These are phyloP conservation scores for Bacidia rubella DNA, from an alignment of 495 filamentous ascomycete genomes.

Conservation along the genomic window DNA sequence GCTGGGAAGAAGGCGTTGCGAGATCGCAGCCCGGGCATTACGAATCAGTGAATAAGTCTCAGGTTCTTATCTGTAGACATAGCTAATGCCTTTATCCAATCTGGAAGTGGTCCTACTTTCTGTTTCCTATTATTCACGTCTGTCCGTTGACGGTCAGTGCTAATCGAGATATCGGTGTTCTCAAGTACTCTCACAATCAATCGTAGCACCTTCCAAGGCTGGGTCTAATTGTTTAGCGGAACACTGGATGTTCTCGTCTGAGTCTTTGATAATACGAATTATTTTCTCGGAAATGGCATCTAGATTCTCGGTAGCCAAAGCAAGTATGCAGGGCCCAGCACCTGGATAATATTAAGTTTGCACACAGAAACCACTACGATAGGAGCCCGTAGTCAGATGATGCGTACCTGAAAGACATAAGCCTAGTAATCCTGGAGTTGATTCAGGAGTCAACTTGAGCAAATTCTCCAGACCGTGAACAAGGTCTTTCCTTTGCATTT, in stretches of 20 bases:
- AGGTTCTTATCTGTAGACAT: too few relatives aligned
- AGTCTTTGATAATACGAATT: conserved; percentile 28
- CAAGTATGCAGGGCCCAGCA: conserved; percentile 85
- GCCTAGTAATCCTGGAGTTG: conserved; percentile 76
- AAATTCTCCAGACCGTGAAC: conserved; percentile 88
- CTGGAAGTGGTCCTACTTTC: too few relatives aligned
- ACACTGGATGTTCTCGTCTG: conserved; percentile 54
- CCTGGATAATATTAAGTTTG: conserved; percentile 52
- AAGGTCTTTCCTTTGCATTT: conserved; percentile 77
- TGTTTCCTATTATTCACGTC: too few relatives aligned
- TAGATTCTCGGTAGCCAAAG: conserved; percentile 77
- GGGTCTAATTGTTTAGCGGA: conserved; percentile 77
- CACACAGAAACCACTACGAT: too few relatives aligned
- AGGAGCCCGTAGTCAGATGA: too few relatives aligned
- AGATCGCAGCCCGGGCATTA: neutral
- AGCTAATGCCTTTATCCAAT: too few relatives aligned
- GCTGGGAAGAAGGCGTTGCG: neutral
- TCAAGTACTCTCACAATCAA: conserved; percentile 27
- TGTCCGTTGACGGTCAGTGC: too few relatives aligned
- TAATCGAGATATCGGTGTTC: too few relatives aligned
- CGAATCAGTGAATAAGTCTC: too few relatives aligned
- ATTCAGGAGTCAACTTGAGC: conserved; percentile 66
- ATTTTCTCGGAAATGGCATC: conserved; percentile 66
- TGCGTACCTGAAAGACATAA: conserved; percentile 42
- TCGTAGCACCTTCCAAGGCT: conserved; percentile 65